Evolutionary conservation across 345 rosid genomes (phyloP).

Genomic region (Lenwebbia sp.): DNA sequence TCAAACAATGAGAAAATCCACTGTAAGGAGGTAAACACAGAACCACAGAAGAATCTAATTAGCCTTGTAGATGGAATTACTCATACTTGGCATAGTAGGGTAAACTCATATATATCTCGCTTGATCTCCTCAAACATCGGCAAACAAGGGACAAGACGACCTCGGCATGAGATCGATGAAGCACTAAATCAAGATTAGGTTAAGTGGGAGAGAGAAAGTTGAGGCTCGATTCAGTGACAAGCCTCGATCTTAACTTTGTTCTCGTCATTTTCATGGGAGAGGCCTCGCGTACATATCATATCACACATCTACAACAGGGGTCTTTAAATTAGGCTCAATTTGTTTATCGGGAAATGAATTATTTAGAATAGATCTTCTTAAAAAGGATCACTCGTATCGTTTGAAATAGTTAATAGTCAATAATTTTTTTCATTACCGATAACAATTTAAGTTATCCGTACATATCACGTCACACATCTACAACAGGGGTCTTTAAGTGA

Average conservation of each 20-base stretch:
- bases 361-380: background rate
- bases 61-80: background rate
- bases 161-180: background rate
- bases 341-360: accelerated
- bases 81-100: background rate
- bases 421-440: background rate
- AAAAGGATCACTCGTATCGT: accelerated
- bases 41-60: background rate
- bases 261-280: too few relatives aligned
- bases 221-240: background rate
- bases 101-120: background rate
- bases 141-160: background rate
- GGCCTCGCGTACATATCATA: background rate
- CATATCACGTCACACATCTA: background rate
- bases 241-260: background rate
- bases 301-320: background rate
- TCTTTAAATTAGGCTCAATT: background rate
- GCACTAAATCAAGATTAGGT: background rate
- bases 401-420: background rate
- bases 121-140: background rate
- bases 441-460: background rate
- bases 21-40: background rate
- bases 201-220: background rate
- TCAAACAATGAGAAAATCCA: background rate
- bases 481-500: background rate